A percentile compares a stretch with the other conserved stretches of the same genome.
These are phyloP conservation scores for Penicillium canescens DNA, from an alignment of 495 filamentous ascomycete species.

Conservation along the genomic window DNA sequence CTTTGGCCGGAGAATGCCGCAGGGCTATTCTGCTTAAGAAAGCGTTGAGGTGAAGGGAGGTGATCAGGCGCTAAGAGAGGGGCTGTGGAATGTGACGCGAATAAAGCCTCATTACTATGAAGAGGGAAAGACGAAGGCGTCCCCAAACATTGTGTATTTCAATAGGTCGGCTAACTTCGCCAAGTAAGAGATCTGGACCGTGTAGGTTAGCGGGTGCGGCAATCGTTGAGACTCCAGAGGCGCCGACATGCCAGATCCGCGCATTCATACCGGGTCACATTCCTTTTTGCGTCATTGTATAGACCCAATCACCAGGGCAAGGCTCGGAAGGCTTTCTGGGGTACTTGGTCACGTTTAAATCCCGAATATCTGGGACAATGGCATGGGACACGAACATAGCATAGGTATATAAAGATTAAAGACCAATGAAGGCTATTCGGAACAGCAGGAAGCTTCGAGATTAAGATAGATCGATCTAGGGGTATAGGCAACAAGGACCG, in stretches of 20 bases:
- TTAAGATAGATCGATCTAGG: constrained; percentile 18
- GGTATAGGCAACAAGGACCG: constrained; percentile 23
- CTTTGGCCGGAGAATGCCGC: constrained; percentile 2
- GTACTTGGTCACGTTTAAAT: neutral
- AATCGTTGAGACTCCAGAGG: neutral
- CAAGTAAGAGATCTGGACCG: too few species aligned
- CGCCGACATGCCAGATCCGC: constrained; percentile 14
- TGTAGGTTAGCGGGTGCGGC: neutral
- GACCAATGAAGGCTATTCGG: neutral
- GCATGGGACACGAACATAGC: neutral
- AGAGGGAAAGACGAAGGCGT: neutral
- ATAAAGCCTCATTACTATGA: too few species aligned
- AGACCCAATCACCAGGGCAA: neutral
- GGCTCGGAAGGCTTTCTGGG: neutral
- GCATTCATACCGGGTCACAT: constrained; percentile 22
- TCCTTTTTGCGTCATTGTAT: constrained; percentile 11
- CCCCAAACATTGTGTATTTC: neutral
- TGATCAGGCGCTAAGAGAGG: neutral
- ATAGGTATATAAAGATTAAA: neutral
- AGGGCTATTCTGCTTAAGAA: neutral
- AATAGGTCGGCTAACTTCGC: neutral
- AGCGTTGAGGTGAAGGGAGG: neutral
- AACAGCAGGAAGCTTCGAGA: neutral
- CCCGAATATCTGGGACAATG: neutral
- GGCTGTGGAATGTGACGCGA: neutral